phyloP scores from a whole-genome alignment of 108 stramenopile genomes.

The Thalassiosira profunda region DNA sequence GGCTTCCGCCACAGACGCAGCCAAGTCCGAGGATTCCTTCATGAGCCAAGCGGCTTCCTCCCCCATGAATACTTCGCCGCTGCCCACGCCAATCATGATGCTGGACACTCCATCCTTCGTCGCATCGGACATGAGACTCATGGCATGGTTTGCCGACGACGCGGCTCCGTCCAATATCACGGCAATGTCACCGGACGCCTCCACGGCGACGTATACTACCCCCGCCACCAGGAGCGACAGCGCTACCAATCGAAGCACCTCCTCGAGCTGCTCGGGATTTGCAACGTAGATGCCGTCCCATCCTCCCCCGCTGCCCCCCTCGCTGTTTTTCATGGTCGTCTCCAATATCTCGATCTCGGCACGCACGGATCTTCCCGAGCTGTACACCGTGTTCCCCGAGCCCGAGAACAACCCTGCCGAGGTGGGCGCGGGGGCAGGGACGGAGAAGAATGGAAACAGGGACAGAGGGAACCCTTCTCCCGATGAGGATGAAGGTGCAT shows the following conservation, averaged over 20 bases:
- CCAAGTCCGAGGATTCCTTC: constrained; percentile 11
- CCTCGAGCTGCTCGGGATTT: constrained; percentile 13
- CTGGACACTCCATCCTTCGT: constrained; percentile 9
- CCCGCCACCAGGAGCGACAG: constrained; percentile 6
- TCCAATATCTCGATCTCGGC: constrained; percentile 34
- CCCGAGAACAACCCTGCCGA: constrained; percentile 40
- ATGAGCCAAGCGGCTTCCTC: constrained; percentile 28
- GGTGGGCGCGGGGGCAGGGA: too few relatives aligned
- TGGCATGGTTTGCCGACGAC: too few relatives aligned
- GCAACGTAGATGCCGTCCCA: neutral
- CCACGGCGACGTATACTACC: constrained; percentile 1
- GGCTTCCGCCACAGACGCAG: constrained; percentile 3
- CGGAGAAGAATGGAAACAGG: too few relatives aligned
- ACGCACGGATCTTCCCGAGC: constrained; percentile 30
- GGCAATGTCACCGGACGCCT: constrained; percentile 11
- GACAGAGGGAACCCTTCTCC: too few relatives aligned
- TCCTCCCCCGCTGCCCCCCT: neutral
- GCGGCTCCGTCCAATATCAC: too few relatives aligned
- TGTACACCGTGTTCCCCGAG: constrained; percentile 29
- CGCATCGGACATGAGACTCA: constrained; percentile 12
- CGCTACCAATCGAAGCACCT: neutral
- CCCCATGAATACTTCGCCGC: constrained; percentile 17
- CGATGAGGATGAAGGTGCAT: too few relatives aligned
- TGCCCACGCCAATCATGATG: constrained; percentile 7
- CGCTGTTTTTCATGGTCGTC: constrained; percentile 8